Evolutionary conservation across 2,329 filamentous ascomycete species (phyloP), one percentile per base, ranked within the genome.

Genomic region (Gyromitra esculenta): DNA sequence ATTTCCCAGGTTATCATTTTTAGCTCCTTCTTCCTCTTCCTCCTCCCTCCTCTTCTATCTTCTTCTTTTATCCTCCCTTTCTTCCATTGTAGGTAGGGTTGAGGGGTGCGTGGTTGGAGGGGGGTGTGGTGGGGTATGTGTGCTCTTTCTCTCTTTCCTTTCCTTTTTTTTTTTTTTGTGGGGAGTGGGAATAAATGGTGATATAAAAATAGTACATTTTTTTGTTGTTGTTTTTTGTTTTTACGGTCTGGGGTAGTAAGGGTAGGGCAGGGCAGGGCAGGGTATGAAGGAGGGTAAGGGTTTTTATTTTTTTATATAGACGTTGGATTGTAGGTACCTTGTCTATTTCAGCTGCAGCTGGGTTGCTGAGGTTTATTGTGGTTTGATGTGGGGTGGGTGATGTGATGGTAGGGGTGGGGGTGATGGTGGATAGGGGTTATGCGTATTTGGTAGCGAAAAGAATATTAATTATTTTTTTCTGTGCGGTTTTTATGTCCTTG

Each of bases 221-320:
- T 18, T 54, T 54, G 1, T 6, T n/a, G 7, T 31, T 31, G 25
- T 31, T 31, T 3, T 3, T 31, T 2, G 2, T 31, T 31, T 31
- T 31, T 4, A 31, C 2, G 25, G 25, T 31, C 25, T 31, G 25
- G 25, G 25, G 1, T 31, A 31, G 25, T 31, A 2, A 3, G 2
- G 25, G 25, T 3, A 31, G 25, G 25, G 25, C 2, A 3, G 25
- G 25, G 25, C 4, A 31, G 2, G 25, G 25, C 4, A 31, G 25
- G 25, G 25, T 31, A 31, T 3, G 2, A 45, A 13, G 41, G 41
- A 0, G 41, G 41, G 41, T 45, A 45, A 15, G 41, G 41, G 2
- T 21, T 21, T 21, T 21, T 9, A 45, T 64, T 39, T 25, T 48
- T 52, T 59, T 60, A 57, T 63, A 63, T 75, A 63, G 72, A 70